Evolutionary conservation across 106 monocot genomes (phyloP).

Genomic region (Alisma plantagoaquatica): DNA sequence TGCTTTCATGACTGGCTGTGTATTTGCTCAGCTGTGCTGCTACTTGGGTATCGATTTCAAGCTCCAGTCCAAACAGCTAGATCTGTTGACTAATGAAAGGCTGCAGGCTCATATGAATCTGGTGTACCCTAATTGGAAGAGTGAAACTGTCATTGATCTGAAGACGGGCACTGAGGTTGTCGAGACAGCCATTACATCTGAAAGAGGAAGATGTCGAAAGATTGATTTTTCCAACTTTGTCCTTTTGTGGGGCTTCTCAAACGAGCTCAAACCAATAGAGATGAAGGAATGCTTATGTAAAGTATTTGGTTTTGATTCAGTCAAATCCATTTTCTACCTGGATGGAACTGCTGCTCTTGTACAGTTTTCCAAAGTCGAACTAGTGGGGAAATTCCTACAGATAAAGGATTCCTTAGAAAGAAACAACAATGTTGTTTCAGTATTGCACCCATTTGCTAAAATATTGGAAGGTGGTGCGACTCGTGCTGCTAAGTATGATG

Average conservation of each 20-base stretch:
- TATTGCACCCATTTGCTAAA: constrained; percentile 64
- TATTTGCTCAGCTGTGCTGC: constrained; percentile 71
- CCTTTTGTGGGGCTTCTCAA: constrained; percentile 73
- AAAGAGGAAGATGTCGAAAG: constrained; percentile 40
- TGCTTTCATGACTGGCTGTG: constrained; percentile 98
- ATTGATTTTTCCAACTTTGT: constrained; percentile 46
- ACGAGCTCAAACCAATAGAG: constrained; percentile 41
- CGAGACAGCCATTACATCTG: constrained; percentile 15
- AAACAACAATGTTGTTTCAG: constrained; percentile 39
- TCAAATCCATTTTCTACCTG: constrained; percentile 56
- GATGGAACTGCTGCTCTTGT: constrained; percentile 66
- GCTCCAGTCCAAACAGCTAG: constrained; percentile 10
- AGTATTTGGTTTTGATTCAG: constrained; percentile 50
- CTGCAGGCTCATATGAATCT: constrained; percentile 64
- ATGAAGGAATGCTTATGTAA: constrained; percentile 46
- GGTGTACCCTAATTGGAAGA: constrained; percentile 69
- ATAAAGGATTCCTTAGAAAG: constrained; percentile 65
- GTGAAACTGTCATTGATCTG: constrained; percentile 63
- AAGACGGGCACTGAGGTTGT: constrained; percentile 45
- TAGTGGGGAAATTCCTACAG: constrained; percentile 57
- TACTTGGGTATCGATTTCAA: constrained; percentile 80
- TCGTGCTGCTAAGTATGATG: constrained; percentile 53
- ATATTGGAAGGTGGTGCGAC: constrained; percentile 81
- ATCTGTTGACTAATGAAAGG: constrained; percentile 33
- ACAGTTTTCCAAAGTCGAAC: constrained; percentile 62